Percentiles rank a stretch among this genome's conserved stretches.
Conservation (phyloP, 306 rosid species). For the Sphenostylis stenocarpa region DNA sequence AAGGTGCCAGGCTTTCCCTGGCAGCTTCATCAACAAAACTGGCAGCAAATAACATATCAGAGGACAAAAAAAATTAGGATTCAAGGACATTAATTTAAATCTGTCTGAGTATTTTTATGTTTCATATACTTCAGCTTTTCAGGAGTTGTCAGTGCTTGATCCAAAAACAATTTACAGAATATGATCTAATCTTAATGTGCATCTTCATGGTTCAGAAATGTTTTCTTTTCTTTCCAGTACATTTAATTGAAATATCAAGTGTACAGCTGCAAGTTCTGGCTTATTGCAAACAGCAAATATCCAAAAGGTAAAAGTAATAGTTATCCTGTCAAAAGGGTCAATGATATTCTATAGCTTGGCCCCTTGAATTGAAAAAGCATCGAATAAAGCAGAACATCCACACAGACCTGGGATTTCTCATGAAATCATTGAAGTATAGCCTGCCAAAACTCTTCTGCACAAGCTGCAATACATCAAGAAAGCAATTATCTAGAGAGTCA, state of each 20-base stretch:
- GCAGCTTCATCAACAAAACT: conserved; percentile 73
- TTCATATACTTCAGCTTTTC: neutral
- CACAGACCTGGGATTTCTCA: conserved; percentile 68
- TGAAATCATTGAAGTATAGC: conserved; percentile 63
- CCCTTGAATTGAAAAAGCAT: conserved; percentile 1
- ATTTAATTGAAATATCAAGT: conserved; percentile 8
- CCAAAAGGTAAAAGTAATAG: neutral
- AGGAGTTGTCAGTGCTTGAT: neutral
- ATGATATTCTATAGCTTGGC: neutral
- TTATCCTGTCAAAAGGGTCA: neutral
- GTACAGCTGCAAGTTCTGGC: neutral
- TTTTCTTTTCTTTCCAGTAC: too few species aligned
- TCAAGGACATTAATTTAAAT: neutral
- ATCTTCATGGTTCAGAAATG: neutral
- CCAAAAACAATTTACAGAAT: neutral
- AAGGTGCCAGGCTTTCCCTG: conserved; percentile 64
- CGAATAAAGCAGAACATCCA: conserved; percentile 16
- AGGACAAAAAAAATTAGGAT: neutral
- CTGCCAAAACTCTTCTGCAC: conserved; percentile 90
- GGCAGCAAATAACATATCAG: conserved; percentile 11
- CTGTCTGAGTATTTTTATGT: neutral
- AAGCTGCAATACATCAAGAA: conserved; percentile 55
- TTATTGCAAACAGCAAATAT: conserved; percentile 12
- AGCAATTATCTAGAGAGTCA: neutral
- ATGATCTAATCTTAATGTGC: neutral